These are phyloP conservation scores for Fusarium multiceps DNA, from an alignment of 2,329 filamentous ascomycete species.

Conservation along the genomic window DNA sequence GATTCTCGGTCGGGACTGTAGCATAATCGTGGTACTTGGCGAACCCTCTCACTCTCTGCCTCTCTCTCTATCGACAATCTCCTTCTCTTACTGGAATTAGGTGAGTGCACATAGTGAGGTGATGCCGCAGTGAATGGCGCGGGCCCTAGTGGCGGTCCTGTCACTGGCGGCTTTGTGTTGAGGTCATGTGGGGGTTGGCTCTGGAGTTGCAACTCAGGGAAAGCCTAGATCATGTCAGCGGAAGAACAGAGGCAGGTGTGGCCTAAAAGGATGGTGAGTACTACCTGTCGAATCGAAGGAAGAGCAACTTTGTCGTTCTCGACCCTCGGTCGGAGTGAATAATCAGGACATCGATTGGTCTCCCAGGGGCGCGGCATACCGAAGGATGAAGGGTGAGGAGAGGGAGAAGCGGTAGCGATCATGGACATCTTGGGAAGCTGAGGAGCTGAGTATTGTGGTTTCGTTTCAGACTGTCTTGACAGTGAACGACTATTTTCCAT, in stretches of 20 bases:
- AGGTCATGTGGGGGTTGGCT: constrained; percentile 50
- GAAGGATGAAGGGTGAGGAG: constrained; percentile 54
- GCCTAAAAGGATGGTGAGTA: constrained; percentile 1
- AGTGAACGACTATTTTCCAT: constrained; percentile 57
- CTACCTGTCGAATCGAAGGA: constrained; percentile 66
- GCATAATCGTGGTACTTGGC: constrained; percentile 61
- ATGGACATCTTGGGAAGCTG: constrained; percentile 60
- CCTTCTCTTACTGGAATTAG: constrained; percentile 61
- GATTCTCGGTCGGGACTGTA: constrained; percentile 50
- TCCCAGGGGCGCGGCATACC: constrained; percentile 56
- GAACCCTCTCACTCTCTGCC: constrained; percentile 53
- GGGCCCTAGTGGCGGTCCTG: constrained; percentile 51
- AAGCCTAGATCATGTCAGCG: constrained; percentile 52
- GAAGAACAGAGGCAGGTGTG: neutral
- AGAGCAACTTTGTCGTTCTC: constrained; percentile 58
- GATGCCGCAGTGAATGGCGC: constrained; percentile 50
- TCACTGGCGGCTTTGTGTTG: constrained; percentile 47
- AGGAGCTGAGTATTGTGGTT: constrained; percentile 40
- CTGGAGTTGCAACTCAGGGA: constrained; percentile 58
- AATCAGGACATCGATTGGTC: constrained; percentile 50
- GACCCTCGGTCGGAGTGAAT: constrained; percentile 50
- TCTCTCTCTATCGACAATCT: constrained; percentile 58
- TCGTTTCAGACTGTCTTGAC: constrained; percentile 46
- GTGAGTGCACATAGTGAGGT: constrained; percentile 63
- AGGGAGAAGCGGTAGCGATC: constrained; percentile 59